Evolutionary conservation across 495 filamentous ascomycete species (phyloP), one percentile per base, ranked within the genome.

Genomic region (Neurospora hispaniola): DNA sequence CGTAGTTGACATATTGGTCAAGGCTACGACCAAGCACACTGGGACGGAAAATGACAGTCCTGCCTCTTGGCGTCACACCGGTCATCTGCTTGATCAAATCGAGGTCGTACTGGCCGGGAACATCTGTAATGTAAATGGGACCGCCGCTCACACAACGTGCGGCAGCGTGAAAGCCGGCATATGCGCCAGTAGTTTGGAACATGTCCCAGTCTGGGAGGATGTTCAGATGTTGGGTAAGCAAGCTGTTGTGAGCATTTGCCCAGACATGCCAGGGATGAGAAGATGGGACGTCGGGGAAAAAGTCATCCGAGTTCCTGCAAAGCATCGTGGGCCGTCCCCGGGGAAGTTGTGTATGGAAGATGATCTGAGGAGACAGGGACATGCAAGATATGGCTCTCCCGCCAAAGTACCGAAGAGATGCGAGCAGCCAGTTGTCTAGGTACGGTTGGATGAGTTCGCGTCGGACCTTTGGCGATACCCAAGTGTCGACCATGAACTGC

Each of bases 241-340:
- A 85, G n/a, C 91, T 83, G 78, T 96, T 98, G 80, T 98, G 92
- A 3, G 95, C 93, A 78, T 98, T 98, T 73, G 90, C 89, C 81
- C 94, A 99, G 66, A 99, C 84, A 81, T 99, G 96, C 94, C 95
- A 98, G 1, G 94, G 87, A 76, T 98, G 96, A 5, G 91, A 92
- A 11, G 86, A 85, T 5, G 88, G 85, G 12, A 93, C 85, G 62
- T 93, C 88, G 0, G 96, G 96, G 79, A 94, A 97, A 85, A 92
- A 99, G 83, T 99, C 96, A 76, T 98, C 94, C 0, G 92, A 94
- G 81, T 97, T 98, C 20, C 96, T 92, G 39, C 94, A 85, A 0
- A 93, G 84, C 42, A 92, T 82, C 0, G 86, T 80, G 1, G 92
- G 91, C 69, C 89, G 89, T 79, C 91, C 92, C 42, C 83, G 85